Evolutionary conservation across 1,284 basidiomycete genomes (phyloP).

Genomic region (Anthracocystis panici-leucophaei): DNA sequence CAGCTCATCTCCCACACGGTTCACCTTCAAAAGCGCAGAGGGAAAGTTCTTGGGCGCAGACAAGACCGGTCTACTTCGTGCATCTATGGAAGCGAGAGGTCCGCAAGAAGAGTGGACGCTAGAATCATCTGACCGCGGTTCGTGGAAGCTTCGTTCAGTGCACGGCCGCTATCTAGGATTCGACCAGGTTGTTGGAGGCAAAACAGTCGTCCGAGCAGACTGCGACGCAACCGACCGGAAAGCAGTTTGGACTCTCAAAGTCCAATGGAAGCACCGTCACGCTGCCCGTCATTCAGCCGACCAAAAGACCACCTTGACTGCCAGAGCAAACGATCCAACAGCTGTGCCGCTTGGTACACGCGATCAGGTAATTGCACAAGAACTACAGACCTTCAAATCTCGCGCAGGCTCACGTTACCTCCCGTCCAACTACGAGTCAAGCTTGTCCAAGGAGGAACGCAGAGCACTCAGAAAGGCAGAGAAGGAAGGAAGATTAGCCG

Average conservation of each 20-base stretch:
- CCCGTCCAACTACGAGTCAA: conserved; percentile 24
- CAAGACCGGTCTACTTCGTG: conserved; percentile 44
- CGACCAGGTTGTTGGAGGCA: conserved; percentile 46
- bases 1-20: conserved; percentile 30
- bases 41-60: conserved; percentile 59
- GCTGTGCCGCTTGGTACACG: conserved; percentile 13
- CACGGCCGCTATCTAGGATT: conserved; percentile 52
- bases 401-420: conserved; percentile 41
- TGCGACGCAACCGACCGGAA: conserved; percentile 17
- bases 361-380: conserved; percentile 34
- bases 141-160: conserved; percentile 38
- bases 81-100: conserved; percentile 57
- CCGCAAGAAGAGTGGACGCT: conserved; percentile 64
- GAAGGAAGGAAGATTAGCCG: conserved; percentile 62
- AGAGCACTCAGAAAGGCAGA: conserved; percentile 56
- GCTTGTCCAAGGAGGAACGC: conserved; percentile 35
- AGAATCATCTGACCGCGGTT: background rate
- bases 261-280: conserved; percentile 65
- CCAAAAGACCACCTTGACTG: background rate
- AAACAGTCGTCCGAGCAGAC: conserved; percentile 53
- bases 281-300: conserved; percentile 33
- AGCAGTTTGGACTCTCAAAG: conserved; percentile 42
- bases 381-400: conserved; percentile 27
- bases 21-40: conserved; percentile 60
- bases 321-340: conserved; percentile 37